Percentiles rank a stretch among this genome's conserved stretches.
These are phyloP conservation scores for Trichoderma sp. DNA, from an alignment of 2,329 filamentous ascomycete genomes.

Conservation along the genomic window DNA sequence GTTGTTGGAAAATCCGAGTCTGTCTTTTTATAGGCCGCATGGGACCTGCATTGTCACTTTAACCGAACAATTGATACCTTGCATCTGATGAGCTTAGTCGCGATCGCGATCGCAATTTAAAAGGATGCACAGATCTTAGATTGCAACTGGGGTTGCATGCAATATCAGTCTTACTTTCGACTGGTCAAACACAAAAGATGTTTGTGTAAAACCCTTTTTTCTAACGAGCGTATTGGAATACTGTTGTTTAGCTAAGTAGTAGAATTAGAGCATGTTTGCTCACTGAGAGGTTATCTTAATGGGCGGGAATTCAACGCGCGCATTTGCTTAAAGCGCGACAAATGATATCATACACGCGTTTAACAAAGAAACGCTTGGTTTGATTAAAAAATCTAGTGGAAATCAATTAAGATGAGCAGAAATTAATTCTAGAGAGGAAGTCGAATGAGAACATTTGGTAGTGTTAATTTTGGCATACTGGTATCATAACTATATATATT, in stretches of 20 bases:
- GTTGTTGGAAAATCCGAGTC: too few species aligned
- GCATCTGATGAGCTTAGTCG: background rate
- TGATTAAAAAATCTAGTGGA: background rate
- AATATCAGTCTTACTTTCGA: background rate
- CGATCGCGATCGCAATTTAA: background rate
- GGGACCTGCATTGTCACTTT: background rate
- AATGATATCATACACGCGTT: background rate
- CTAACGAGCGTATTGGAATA: background rate
- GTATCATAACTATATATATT: background rate
- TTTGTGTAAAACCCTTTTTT: background rate
- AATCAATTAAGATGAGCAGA: background rate
- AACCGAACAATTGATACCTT: background rate
- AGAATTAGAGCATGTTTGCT: background rate
- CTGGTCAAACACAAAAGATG: background rate
- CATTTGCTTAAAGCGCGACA: background rate
- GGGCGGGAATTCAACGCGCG: background rate
- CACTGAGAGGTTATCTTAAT: background rate
- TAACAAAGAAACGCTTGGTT: background rate
- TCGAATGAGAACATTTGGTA: background rate
- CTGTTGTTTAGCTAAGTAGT: background rate
- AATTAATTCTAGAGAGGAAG: background rate
- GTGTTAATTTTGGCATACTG: background rate
- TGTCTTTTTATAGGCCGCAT: background rate
- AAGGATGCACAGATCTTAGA: background rate
- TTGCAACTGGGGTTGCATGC: background rate